These are phyloP conservation scores for Pseudogymnoascus sp. DNA, from an alignment of 2,329 filamentous ascomycete species.

Conservation along the genomic window DNA sequence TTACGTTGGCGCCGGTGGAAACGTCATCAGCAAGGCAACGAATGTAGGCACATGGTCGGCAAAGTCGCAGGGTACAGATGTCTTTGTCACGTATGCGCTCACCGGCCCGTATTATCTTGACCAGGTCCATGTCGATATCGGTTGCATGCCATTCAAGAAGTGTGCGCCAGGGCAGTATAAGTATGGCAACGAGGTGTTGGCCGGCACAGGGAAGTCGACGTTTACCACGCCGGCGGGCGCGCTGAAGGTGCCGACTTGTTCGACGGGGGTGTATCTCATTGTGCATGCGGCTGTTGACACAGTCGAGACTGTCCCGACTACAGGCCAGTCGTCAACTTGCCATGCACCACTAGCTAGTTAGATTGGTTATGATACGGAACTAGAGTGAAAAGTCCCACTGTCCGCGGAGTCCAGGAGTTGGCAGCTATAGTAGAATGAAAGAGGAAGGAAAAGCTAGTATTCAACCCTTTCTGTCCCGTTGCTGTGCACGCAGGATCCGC, in stretches of 20 bases:
- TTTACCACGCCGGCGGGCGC: not conserved
- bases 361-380: not conserved
- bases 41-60: slow-evolving; percentile 7
- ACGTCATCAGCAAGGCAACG: slow-evolving; percentile 10
- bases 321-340: not conserved
- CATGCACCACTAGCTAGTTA: not conserved
- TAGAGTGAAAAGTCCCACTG: not conserved
- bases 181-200: not conserved
- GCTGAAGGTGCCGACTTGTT: not conserved
- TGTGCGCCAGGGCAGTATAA: not conserved
- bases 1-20: slow-evolving; percentile 10
- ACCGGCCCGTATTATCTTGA: not conserved
- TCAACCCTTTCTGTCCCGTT: not conserved
- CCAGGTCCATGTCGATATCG: slow-evolving; percentile 1
- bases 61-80: not conserved
- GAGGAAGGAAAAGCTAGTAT: not conserved
- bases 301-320: not conserved
- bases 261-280: not conserved
- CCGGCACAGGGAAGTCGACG: not conserved
- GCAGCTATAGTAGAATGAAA: not conserved
- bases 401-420: not conserved
- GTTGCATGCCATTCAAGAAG: not conserved
- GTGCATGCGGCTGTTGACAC: slow-evolving; percentile 1
- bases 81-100: not conserved
- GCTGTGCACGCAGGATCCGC: not conserved